Evolutionary conservation across 2,329 filamentous ascomycete genomes (phyloP), one percentile per base, ranked within the genome.

Genomic region (Fonsecaea nubica): DNA sequence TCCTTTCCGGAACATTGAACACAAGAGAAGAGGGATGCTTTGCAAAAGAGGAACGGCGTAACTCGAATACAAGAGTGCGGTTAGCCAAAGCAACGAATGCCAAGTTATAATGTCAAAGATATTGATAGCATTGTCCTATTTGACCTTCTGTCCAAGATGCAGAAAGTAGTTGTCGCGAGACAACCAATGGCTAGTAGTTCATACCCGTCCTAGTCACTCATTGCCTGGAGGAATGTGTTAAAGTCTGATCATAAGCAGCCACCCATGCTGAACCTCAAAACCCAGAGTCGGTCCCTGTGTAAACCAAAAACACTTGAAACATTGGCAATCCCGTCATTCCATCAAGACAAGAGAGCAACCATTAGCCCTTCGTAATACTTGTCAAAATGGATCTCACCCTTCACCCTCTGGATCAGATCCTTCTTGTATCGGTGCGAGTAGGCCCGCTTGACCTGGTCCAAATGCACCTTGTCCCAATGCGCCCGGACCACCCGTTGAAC

Each of bases 291-390:
- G 30, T 32, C 30, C 45, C 45, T 25, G 8, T 30, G 4, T 50
- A 50, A 25, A 10, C 45, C 45, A 50, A 12, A 12, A 50, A 3
- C 2, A 4, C 4, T 42, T 12, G 21, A 25, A 8, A 33, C 25
- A 18, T 36, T 12, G 13, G 7, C 52, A 55, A 52, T 4, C 13
- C 8, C 8, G 38, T 52, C 35, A 32, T 38, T 33, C 21, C 25
- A 38, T 74, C 75, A 82, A 73, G 79, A 78, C 69, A 87, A 76
- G 74, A 86, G 80, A 68, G 90, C 92, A 70, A 96, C 79, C 86
- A 97, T 84, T 74, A 94, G 79, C 72, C 81, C 86, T 80, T 91
- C 84, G 73, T 95, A 96, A 78, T 97, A 90, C 4, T 93, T 92
- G 68, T 90, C 60, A 30, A 53, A 58, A 42, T 63, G 92, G 4